A percentile compares a stretch with the other conserved stretches of the same genome.
Evolutionary conservation across 129 eudicot genomes (phyloP).

Genomic region (Ambrosia trifida): DNA sequence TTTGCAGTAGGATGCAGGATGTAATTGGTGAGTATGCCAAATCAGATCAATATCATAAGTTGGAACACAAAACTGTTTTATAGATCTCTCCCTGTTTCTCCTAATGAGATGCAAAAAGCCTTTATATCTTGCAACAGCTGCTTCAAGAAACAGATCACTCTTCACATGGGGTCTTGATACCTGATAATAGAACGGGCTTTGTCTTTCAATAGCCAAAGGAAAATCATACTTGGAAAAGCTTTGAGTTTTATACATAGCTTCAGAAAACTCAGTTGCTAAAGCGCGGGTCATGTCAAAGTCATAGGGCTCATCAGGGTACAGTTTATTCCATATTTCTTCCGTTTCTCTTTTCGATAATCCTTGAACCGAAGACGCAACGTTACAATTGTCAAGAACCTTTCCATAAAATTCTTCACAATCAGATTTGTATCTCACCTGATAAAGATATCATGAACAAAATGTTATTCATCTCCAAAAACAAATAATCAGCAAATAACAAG

Average conservation of each 20-base stretch:
- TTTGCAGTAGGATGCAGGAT: conserved; percentile 72
- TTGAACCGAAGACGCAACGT: conserved; percentile 67
- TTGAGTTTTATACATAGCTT: conserved; percentile 29
- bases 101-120: conserved; percentile 86
- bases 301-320: conserved; percentile 74
- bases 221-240: conserved; percentile 72
- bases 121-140: conserved; percentile 90
- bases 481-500: neutral
- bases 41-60: conserved; percentile 94
- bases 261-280: conserved; percentile 30
- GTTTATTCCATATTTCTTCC: conserved; percentile 61
- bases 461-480: neutral
- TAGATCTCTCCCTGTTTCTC: conserved; percentile 70
- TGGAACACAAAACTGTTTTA: conserved; percentile 83
- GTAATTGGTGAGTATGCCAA: conserved; percentile 97
- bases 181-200: conserved; percentile 82
- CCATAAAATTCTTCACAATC: conserved; percentile 89
- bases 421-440: conserved; percentile 73
- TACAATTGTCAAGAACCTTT: conserved; percentile 63
- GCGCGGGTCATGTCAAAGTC: conserved; percentile 49
- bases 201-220: conserved; percentile 76
- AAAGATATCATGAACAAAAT: conserved; percentile 10
- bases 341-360: conserved; percentile 59
- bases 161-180: conserved; percentile 72
- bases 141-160: conserved; percentile 60